A percentile compares a stretch with the other conserved stretches of the same genome.
Conservation (phyloP, 208 protist genomes). For the Leptomonas seymouri region DNA sequence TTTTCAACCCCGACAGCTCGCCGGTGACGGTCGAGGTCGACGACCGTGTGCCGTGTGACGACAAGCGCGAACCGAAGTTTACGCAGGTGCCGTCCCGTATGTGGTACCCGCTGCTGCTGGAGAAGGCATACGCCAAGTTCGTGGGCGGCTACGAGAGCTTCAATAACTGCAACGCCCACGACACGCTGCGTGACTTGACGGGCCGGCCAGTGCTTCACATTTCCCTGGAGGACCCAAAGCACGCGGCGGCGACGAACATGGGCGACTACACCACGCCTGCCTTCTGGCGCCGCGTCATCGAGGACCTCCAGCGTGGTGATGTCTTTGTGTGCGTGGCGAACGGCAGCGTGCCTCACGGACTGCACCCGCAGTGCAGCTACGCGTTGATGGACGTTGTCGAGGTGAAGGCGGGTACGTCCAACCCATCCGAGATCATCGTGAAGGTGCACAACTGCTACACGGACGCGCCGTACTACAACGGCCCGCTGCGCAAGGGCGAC, state of each 20-base stretch:
- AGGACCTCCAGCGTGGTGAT: conserved; percentile 68
- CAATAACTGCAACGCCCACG: conserved; percentile 79
- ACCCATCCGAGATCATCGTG: conserved; percentile 61
- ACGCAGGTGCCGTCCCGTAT: conserved; percentile 64
- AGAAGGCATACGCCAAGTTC: conserved; percentile 94
- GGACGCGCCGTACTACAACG: conserved; percentile 63
- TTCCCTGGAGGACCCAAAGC: conserved; percentile 76
- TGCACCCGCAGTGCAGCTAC: conserved; percentile 80
- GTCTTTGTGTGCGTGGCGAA: conserved; percentile 76
- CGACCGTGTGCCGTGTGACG: conserved; percentile 77
- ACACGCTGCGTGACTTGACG: conserved; percentile 84
- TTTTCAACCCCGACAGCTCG: conserved; percentile 79
- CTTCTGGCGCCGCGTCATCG: conserved; percentile 71
- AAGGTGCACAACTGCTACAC: conserved; percentile 82
- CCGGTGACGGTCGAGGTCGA: conserved; percentile 74
- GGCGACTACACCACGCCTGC: conserved; percentile 65
- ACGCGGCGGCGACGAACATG: conserved; percentile 69
- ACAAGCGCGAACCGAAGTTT: conserved; percentile 73
- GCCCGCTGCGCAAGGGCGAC: conserved; percentile 46
- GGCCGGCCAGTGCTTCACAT: conserved; percentile 83
- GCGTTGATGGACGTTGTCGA: conserved; percentile 72
- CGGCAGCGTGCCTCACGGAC: conserved; percentile 51
- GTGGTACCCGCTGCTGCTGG: conserved; percentile 86
- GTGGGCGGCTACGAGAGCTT: conserved; percentile 83
- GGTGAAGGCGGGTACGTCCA: conserved; percentile 35